Evolutionary conservation across 495 filamentous ascomycete species (phyloP).

Genomic region (Rostrohypoxylon terebratum): DNA sequence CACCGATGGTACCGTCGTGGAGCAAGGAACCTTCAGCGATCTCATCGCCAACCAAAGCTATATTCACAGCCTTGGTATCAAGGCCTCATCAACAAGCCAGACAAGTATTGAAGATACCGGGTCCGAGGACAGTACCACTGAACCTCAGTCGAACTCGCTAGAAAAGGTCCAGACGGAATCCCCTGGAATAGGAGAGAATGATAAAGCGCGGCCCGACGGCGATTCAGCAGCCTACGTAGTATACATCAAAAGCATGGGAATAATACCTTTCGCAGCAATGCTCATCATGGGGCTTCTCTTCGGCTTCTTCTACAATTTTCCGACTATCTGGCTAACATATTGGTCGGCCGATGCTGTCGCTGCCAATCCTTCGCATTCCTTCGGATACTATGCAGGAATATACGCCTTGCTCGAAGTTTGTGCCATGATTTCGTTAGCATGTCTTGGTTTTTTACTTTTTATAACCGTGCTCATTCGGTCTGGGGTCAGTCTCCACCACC

Average conservation of each 20-base stretch:
- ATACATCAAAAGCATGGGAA: constrained; percentile 56
- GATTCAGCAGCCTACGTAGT: constrained; percentile 51
- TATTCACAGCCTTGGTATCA: constrained; percentile 40
- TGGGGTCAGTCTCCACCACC: constrained; percentile 45
- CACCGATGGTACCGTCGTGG: constrained; percentile 52
- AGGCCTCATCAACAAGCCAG: constrained; percentile 18
- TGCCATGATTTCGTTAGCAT: constrained; percentile 34
- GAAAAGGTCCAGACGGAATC: background rate
- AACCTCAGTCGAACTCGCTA: background rate
- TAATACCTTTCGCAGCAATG: constrained; percentile 11
- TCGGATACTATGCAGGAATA: constrained; percentile 52
- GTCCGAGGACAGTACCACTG: background rate
- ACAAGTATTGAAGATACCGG: background rate
- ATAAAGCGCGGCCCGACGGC: constrained; percentile 26
- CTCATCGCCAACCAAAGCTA: constrained; percentile 51
- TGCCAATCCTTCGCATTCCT: constrained; percentile 44
- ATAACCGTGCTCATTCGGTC: constrained; percentile 34
- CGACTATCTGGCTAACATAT: constrained; percentile 55
- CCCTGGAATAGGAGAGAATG: background rate
- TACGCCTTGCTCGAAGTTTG: constrained; percentile 49
- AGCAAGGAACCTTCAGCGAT: constrained; percentile 58
- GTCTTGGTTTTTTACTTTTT: constrained; percentile 25
- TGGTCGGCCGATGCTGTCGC: constrained; percentile 52
- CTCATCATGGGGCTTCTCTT: constrained; percentile 43
- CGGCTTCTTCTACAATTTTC: constrained; percentile 54